A percentile compares a stretch with the other conserved stretches of the same genome.
phyloP scores from a whole-genome alignment of 352 stramenopile genomes.

The Thraustochytrium striatum region DNA sequence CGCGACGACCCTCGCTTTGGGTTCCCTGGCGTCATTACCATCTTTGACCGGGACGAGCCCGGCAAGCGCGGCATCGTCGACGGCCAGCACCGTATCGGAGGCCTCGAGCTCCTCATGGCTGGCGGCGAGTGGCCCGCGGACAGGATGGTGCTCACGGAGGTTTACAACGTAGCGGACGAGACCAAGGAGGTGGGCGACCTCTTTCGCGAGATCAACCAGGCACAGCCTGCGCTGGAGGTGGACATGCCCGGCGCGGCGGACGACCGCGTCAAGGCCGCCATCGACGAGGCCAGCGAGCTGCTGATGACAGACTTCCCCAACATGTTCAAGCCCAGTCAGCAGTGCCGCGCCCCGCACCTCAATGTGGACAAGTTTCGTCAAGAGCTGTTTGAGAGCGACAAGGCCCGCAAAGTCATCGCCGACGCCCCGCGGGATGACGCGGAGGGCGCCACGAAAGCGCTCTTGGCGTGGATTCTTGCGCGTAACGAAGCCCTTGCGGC shows the following conservation, averaged over 20 bases:
- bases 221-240: slow-evolving; percentile 15
- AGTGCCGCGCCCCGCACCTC: slow-evolving; percentile 27
- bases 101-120: slow-evolving; percentile 17
- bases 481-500: not conserved
- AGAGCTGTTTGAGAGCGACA: slow-evolving; percentile 33
- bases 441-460: not conserved
- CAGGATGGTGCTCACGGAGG: slow-evolving; percentile 9
- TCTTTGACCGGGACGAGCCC: slow-evolving; percentile 23
- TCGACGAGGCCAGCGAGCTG: not conserved
- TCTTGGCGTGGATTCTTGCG: not conserved
- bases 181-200: slow-evolving; percentile 2
- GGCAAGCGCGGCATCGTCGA: slow-evolving; percentile 43
- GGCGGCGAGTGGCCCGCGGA: not conserved
- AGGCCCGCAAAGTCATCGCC: not conserved
- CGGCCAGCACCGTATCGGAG: slow-evolving; percentile 33
- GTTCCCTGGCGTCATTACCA: slow-evolving; percentile 38
- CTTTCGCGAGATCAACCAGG: slow-evolving; percentile 36
- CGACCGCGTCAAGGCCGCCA: not conserved
- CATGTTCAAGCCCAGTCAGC: slow-evolving; percentile 41
- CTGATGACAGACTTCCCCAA: not conserved
- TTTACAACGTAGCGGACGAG: slow-evolving; percentile 3
- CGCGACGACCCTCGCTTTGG: slow-evolving; percentile 1
- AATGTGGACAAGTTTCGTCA: slow-evolving; percentile 42
- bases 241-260: slow-evolving; percentile 14
- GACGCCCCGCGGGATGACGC: not conserved